phyloP scores from a whole-genome alignment of 2,329 filamentous ascomycete species.

The Tolypocladium nubicola region DNA sequence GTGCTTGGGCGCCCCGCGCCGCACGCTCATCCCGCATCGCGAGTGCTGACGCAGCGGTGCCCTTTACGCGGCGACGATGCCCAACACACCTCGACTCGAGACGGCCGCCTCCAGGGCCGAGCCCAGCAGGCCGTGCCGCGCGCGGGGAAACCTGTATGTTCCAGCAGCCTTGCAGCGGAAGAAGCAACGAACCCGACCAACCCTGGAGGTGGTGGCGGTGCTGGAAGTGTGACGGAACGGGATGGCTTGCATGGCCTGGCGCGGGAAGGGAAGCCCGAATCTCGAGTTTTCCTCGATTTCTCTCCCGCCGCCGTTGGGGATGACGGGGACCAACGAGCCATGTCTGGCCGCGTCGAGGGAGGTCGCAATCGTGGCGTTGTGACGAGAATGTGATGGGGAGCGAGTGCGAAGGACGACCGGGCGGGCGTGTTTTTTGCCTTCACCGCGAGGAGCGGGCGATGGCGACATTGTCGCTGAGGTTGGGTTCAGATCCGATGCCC shows the following conservation, averaged over 20 bases:
- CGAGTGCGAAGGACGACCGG: not conserved
- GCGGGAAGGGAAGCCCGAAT: not conserved
- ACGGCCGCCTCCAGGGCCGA: not conserved
- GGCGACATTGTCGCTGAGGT: not conserved
- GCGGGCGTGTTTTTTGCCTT: not conserved
- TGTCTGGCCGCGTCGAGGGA: not conserved
- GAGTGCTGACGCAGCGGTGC: not conserved
- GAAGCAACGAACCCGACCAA: not conserved
- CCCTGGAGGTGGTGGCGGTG: not conserved
- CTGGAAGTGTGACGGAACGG: not conserved
- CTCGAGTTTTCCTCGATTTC: not conserved
- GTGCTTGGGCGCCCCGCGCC: not conserved
- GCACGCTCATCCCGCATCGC: not conserved
- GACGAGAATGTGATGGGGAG: not conserved
- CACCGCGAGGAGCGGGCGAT: not conserved
- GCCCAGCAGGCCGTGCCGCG: not conserved
- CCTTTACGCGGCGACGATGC: not conserved
- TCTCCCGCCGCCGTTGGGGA: not conserved
- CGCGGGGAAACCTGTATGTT: not conserved
- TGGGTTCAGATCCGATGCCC: not conserved
- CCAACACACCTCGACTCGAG: not conserved
- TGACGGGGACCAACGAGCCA: not conserved
- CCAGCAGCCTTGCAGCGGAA: not conserved
- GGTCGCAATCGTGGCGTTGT: not conserved
- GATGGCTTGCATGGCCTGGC: not conserved